Percentiles rank a stretch among this genome's conserved stretches.
Conservation (phyloP, 495 filamentous ascomycete species). For the Patellaria atrata region DNA sequence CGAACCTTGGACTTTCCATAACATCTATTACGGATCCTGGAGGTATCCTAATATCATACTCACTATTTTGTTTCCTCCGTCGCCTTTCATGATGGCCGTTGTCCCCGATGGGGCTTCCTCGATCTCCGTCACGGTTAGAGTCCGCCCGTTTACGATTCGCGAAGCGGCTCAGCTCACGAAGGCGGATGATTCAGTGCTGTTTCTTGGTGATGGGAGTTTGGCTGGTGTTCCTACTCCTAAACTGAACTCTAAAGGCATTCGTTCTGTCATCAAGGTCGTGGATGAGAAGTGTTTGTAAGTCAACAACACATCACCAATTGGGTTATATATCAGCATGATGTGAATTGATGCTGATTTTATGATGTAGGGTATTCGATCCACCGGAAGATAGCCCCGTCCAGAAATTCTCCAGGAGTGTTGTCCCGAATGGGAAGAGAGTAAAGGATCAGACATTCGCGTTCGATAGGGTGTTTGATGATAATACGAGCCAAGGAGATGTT, state of each 20-base stretch:
- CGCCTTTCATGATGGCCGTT: too few relatives aligned
- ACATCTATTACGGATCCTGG: too few relatives aligned
- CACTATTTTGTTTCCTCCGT: too few relatives aligned
- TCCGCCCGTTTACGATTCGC: constrained; percentile 82
- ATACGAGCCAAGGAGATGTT: constrained; percentile 79
- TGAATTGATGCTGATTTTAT: constrained; percentile 15
- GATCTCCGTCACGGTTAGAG: constrained; percentile 70
- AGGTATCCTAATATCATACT: too few relatives aligned
- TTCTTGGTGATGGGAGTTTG: constrained; percentile 88
- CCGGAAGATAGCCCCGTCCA: constrained; percentile 95
- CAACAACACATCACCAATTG: constrained; percentile 10
- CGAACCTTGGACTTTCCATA: too few relatives aligned
- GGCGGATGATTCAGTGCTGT: constrained; percentile 74
- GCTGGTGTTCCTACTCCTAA: constrained; percentile 73
- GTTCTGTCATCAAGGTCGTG: constrained; percentile 87
- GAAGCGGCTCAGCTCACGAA: constrained; percentile 55
- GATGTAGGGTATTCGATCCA: constrained; percentile 78
- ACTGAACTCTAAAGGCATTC: constrained; percentile 70
- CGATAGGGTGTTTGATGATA: constrained; percentile 94
- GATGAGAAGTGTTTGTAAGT: constrained; percentile 90
- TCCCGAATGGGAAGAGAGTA: constrained; percentile 76
- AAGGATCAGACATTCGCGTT: constrained; percentile 98
- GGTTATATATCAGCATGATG: background rate
- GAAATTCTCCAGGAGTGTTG: constrained; percentile 68
- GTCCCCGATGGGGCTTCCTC: constrained; percentile 47